Evolutionary conservation across 495 filamentous ascomycete species (phyloP), one percentile per base, ranked within the genome.

Genomic region (Neurospora sp.): DNA sequence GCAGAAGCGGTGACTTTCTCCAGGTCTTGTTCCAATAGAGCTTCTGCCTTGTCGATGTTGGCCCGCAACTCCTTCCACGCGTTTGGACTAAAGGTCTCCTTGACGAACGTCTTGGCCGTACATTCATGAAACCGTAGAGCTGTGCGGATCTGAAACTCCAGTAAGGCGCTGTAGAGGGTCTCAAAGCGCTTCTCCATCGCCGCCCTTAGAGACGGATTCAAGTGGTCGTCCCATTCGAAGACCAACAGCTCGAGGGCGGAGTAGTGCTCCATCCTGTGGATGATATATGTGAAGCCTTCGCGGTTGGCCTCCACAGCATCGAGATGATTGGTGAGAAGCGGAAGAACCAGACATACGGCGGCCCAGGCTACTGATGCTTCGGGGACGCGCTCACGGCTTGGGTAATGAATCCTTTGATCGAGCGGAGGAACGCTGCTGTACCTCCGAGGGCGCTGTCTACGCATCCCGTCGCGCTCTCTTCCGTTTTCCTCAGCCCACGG

Each of bases 201-300:
- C 44, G 0, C 44, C 44, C 3, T 48, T 20, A 20, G 9, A 3
- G 0, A 10, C 3, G n/a, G 3, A 20, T 10, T 20, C n/a, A 48
- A 10, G 44, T 48, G 44, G 44, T 16, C 44, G 9, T 48, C 44
- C 44, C 9, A 3, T 48, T 48, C n/a, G 44, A 22, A 59, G 4
- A 73, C 27, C 45, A 72, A n/a, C 38, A 65, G 22, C 44, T 80
- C 76, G 37, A 80, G 31, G 18, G 69, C 75, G 3, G 69, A 39
- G 42, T 80, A 81, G 59, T 76, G 78, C 4, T 41, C 31, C 73
- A 80, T 79, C 7, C 73, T 75, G 59, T 72, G 44, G 14, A 74
- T 75, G 41, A 78, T 75, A 69, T 79, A 79, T 4, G 72, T 65
- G 40, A 81, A 79, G 44, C 79, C 79, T 53, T 79, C 73, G n/a